Conservation (phyloP, 78 protist species). For the Chrysochromulina tobinii region DNA sequence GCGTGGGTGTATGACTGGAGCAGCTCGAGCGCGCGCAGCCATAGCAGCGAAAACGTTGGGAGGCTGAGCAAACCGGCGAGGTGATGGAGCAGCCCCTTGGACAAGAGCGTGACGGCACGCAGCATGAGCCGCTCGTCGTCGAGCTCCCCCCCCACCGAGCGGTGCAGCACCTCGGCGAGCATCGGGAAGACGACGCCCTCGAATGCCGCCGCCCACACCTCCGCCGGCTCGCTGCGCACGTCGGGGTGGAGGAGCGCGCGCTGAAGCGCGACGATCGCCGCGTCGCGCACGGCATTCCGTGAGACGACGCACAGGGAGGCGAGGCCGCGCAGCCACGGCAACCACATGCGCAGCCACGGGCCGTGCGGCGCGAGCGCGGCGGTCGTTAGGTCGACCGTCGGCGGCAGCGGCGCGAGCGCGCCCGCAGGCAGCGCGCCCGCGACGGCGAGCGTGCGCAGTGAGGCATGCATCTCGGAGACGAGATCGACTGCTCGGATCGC, state of each 20-base stretch:
- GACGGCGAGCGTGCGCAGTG: no score
- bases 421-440: no score
- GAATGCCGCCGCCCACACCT: slow-evolving; percentile 38
- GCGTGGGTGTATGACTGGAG: slow-evolving; percentile 48
- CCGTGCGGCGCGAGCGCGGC: no score
- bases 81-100: slow-evolving; percentile 54
- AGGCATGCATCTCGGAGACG: no score
- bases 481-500: no score
- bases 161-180: slow-evolving; percentile 5
- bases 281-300: not conserved
- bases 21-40: slow-evolving; percentile 44
- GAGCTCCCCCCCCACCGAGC: not conserved
- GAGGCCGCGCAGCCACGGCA: no score
- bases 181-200: slow-evolving; percentile 59
- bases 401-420: no score
- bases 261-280: slow-evolving; percentile 29
- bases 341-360: no score
- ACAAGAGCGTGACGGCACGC: slow-evolving; percentile 40
- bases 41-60: slow-evolving; percentile 22
- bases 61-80: not conserved
- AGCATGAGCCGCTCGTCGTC: slow-evolving; percentile 38
- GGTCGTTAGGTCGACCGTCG: no score
- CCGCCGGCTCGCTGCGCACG: not conserved
- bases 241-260: slow-evolving; percentile 20
- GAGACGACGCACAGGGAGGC: no score